Conservation (phyloP, 768 basidiomycete genomes). For the Hypholoma sublateritium region DNA sequence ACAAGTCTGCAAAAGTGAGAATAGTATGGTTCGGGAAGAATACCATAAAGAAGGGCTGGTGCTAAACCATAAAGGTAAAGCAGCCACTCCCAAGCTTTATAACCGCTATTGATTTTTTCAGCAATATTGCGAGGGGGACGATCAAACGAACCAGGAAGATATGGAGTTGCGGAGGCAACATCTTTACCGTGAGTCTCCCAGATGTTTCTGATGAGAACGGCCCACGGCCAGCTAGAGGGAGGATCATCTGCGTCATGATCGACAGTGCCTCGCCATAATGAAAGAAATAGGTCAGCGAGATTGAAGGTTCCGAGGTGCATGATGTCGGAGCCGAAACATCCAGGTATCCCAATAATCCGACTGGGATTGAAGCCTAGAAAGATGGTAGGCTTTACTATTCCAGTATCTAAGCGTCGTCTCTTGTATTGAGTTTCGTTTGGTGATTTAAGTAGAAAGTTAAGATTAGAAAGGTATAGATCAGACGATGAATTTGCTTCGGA, state of each 20-base stretch:
- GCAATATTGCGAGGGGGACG: constrained; percentile 37
- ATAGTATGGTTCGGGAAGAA: constrained; percentile 18
- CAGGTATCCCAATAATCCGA: constrained; percentile 1
- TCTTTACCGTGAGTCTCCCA: constrained; percentile 35
- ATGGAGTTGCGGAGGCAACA: constrained; percentile 28
- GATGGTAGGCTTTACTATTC: constrained; percentile 18
- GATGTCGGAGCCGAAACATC: constrained; percentile 30
- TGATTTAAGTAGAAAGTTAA: neutral
- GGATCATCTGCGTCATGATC: constrained; percentile 17
- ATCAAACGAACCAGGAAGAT: constrained; percentile 41
- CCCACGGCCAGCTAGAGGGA: constrained; percentile 27
- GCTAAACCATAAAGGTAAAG: constrained; percentile 27
- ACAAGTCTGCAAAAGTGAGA: constrained; percentile 25
- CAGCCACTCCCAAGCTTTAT: constrained; percentile 30
- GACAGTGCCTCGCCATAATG: constrained; percentile 31
- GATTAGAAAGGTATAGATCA: constrained; percentile 1
- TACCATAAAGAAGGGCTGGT: constrained; percentile 19
- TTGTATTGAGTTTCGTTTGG: neutral
- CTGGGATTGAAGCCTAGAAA: neutral
- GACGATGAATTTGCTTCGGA: neutral
- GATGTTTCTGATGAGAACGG: constrained; percentile 17
- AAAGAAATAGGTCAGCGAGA: constrained; percentile 33
- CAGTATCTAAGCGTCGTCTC: constrained; percentile 1
- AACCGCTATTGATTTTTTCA: constrained; percentile 20
- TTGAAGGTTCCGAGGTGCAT: constrained; percentile 42